Evolutionary conservation across 768 basidiomycete species (phyloP).

Genomic region (Kwoniella sp.): DNA sequence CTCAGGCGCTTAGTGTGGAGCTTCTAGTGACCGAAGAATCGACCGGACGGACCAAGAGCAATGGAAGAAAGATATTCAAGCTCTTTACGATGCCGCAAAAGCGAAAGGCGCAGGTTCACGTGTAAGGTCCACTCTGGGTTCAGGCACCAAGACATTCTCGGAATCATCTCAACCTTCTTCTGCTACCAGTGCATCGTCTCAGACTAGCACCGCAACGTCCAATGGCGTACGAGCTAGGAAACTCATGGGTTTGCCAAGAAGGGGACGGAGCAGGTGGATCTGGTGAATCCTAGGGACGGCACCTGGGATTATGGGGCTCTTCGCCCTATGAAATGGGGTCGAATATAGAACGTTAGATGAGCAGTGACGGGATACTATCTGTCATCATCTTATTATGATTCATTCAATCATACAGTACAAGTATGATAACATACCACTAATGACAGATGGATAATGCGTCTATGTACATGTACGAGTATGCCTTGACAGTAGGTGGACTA

Average conservation of each 20-base stretch:
- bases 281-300: background rate
- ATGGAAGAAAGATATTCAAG: constrained; percentile 27
- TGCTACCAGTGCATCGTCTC: background rate
- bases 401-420: too few species aligned
- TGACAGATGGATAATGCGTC: too few species aligned
- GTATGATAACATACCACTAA: too few species aligned
- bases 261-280: background rate
- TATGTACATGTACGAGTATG: too few species aligned
- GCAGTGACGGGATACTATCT: too few species aligned
- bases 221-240: background rate
- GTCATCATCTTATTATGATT: too few species aligned
- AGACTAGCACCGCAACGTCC: background rate
- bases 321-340: too few species aligned
- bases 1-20: background rate
- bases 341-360: too few species aligned
- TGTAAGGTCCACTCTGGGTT: background rate
- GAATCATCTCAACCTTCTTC: background rate
- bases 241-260: background rate
- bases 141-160: background rate
- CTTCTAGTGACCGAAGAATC: constrained; percentile 24
- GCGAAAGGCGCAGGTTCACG: constrained; percentile 5
- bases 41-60: constrained; percentile 9
- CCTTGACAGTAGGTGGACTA: too few species aligned
- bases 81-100: constrained; percentile 21
- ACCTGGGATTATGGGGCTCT: too few species aligned